Evolutionary conservation across 2,329 filamentous ascomycete species (phyloP).

Genomic region (Trichoderma oligosporum): DNA sequence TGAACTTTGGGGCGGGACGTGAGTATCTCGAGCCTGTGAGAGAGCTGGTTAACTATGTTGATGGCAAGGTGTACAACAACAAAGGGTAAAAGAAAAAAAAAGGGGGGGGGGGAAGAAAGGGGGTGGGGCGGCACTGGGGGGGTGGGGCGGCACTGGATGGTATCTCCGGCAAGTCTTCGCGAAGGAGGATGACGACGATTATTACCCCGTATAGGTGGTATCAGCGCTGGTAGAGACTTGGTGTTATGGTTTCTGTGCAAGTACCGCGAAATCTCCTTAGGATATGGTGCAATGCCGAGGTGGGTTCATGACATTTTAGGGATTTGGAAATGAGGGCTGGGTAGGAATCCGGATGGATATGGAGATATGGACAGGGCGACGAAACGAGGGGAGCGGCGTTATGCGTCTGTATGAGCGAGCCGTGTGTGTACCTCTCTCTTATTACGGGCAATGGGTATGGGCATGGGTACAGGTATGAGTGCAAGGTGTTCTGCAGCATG

Average conservation of each 20-base stretch:
- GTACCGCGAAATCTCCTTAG: background rate
- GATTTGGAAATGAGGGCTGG: background rate
- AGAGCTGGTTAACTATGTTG: conserved; percentile 48
- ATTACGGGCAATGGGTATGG: background rate
- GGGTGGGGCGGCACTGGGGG: too few relatives aligned
- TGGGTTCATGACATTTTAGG: background rate
- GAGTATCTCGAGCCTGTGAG: conserved; percentile 45
- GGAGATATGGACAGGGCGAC: background rate
- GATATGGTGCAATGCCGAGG: background rate
- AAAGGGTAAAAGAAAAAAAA: conserved; percentile 24
- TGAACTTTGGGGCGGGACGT: conserved; percentile 45
- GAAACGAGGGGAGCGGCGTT: background rate
- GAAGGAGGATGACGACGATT: background rate
- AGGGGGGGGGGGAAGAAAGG: too few relatives aligned
- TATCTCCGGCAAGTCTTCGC: background rate
- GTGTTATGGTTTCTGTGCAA: background rate
- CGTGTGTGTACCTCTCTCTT: background rate
- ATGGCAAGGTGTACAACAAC: conserved; percentile 46
- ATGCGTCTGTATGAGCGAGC: background rate
- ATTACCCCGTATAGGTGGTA: background rate
- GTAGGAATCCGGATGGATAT: background rate
- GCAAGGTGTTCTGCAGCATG: background rate
- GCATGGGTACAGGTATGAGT: background rate
- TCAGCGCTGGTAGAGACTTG: background rate
- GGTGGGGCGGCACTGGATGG: too few relatives aligned